phyloP scores from a whole-genome alignment of 495 filamentous ascomycete species.

The Penicillium pulvis region DNA sequence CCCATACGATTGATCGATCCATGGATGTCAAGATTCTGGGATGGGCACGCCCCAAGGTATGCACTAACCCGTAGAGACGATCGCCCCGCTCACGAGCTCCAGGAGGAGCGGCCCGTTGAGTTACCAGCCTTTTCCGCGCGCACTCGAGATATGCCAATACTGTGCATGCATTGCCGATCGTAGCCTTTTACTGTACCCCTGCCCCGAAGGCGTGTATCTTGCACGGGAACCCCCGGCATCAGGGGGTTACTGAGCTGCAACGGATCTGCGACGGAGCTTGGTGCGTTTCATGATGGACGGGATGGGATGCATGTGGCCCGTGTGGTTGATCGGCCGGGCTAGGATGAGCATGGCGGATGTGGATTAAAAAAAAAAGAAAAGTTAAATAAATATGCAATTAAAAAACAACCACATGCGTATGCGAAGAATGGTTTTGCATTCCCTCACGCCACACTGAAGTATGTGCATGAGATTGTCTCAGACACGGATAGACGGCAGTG shows the following conservation, averaged over 20 bases:
- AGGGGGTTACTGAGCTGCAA: slow-evolving; percentile 14
- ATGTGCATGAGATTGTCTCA: slow-evolving; percentile 12
- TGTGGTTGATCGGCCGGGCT: slow-evolving; percentile 21
- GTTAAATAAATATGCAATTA: not conserved
- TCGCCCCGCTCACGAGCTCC: slow-evolving; percentile 7
- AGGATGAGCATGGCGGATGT: slow-evolving; percentile 2
- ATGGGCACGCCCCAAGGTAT: not conserved
- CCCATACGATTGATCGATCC: not conserved
- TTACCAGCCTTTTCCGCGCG: not conserved
- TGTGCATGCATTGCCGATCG: slow-evolving; percentile 14
- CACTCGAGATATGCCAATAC: not conserved
- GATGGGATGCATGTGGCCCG: slow-evolving; percentile 28
- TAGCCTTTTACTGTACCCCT: not conserved
- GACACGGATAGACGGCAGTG: slow-evolving; percentile 10
- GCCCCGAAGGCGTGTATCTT: not conserved
- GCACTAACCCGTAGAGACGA: not conserved
- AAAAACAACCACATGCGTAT: not conserved
- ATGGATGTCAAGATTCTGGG: slow-evolving; percentile 6
- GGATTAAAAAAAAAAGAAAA: not conserved
- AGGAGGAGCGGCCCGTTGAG: slow-evolving; percentile 8
- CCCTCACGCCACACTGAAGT: slow-evolving; percentile 8
- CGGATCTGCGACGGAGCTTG: slow-evolving; percentile 28
- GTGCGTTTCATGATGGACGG: slow-evolving; percentile 29
- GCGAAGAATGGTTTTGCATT: slow-evolving; percentile 6
- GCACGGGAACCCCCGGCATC: slow-evolving; percentile 9